These are phyloP conservation scores for Inonotus hispidus DNA, from an alignment of 1,284 basidiomycete species.

Conservation along the genomic window DNA sequence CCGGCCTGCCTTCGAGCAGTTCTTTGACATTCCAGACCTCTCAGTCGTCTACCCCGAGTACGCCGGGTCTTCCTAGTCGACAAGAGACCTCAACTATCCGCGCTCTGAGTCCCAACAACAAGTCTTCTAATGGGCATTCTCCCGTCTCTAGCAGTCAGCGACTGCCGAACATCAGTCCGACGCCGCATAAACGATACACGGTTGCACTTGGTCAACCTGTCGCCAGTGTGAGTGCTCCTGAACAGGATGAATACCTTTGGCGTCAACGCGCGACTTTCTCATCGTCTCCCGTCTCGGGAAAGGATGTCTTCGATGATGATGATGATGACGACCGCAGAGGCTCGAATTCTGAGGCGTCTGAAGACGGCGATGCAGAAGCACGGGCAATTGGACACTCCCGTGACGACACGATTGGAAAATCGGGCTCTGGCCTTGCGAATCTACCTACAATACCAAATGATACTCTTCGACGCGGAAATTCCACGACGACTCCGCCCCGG, in stretches of 20 bases:
- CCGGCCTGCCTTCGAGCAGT: slow-evolving; percentile 24
- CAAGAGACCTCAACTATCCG: slow-evolving; percentile 3
- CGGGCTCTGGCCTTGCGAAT: slow-evolving; percentile 7
- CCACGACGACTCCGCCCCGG: slow-evolving; percentile 5
- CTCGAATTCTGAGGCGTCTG: slow-evolving; percentile 29
- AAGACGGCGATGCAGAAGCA: slow-evolving; percentile 27
- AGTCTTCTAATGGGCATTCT: slow-evolving; percentile 28
- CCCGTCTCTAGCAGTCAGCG: slow-evolving; percentile 21
- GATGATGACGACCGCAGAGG: slow-evolving; percentile 16
- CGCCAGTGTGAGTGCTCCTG: slow-evolving; percentile 36
- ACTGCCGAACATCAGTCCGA: slow-evolving; percentile 55
- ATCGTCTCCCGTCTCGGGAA: slow-evolving; percentile 33
- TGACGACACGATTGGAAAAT: slow-evolving; percentile 61
- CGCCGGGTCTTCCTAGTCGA: slow-evolving; percentile 22
- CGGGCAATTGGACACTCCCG: slow-evolving; percentile 27
- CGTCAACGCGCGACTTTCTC: slow-evolving; percentile 31
- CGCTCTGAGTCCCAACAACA: slow-evolving; percentile 22
- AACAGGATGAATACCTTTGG: slow-evolving; percentile 29
- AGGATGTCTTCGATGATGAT: slow-evolving; percentile 27
- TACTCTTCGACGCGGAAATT: slow-evolving; percentile 12
- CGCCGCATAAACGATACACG: slow-evolving; percentile 66
- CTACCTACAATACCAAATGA: slow-evolving; percentile 17
- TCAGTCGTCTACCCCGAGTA: slow-evolving; percentile 7
- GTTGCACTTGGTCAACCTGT: slow-evolving; percentile 73
- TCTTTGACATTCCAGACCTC: slow-evolving; percentile 9